A percentile compares a stretch with the other conserved stretches of the same genome.
Evolutionary conservation across 805 yeast genomes (phyloP).

Genomic region (Ogataea angusta): DNA sequence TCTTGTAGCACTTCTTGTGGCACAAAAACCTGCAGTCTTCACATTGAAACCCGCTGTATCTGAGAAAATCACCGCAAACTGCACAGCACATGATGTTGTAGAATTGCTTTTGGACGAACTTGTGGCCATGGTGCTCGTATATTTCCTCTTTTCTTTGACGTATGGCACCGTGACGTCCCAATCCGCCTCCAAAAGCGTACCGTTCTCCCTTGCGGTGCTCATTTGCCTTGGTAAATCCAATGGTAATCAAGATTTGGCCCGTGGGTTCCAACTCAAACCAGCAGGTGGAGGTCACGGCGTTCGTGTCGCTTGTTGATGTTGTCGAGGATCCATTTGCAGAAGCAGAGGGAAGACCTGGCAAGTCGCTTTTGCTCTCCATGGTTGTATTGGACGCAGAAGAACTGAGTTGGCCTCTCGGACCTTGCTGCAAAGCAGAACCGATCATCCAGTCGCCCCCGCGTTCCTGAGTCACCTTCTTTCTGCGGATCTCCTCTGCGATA

Average conservation of each 20-base stretch:
- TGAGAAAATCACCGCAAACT: constrained; percentile 90
- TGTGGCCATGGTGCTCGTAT: constrained; percentile 95
- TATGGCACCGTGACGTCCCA: constrained; percentile 97
- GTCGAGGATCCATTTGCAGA: constrained; percentile 14
- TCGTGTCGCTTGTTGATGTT: constrained; percentile 10
- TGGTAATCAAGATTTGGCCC: constrained; percentile 77
- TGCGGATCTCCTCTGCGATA: constrained; percentile 90
- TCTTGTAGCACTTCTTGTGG: constrained; percentile 76
- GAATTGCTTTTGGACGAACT: constrained; percentile 91
- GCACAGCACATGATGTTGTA: constrained; percentile 98
- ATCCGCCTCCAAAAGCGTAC: constrained; percentile 54
- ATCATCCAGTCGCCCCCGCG: constrained; percentile 74
- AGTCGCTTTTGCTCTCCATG: constrained; percentile 14
- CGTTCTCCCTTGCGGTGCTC: constrained; percentile 44
- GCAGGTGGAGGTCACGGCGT: constrained; percentile 51
- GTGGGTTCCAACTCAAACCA: constrained; percentile 95
- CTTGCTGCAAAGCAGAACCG: constrained; percentile 54
- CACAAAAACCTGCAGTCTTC: constrained; percentile 80
- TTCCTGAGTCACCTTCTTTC: constrained; percentile 77
- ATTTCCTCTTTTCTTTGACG: constrained; percentile 89
- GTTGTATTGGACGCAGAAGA: constrained; percentile 10
- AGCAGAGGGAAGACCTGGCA: constrained; percentile 11
- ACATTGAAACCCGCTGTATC: constrained; percentile 84
- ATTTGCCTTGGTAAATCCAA: constrained; percentile 71
- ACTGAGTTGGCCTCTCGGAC: constrained; percentile 6